phyloP scores from a whole-genome alignment of 2,329 filamentous ascomycete genomes.

The Fusarium burgessii region DNA sequence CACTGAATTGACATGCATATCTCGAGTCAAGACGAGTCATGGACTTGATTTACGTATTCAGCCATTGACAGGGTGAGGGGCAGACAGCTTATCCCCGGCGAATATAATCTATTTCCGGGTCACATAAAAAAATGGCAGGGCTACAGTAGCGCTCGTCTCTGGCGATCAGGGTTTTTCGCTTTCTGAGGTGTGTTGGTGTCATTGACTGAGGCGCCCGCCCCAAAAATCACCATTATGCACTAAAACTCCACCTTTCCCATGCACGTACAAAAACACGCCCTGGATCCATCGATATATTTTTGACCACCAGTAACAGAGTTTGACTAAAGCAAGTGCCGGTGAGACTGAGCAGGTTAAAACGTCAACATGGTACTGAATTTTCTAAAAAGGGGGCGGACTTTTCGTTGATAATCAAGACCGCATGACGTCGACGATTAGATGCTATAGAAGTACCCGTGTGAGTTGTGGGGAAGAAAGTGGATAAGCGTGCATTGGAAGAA shows the following conservation, averaged over 20 bases:
- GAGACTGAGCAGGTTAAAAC: conserved; percentile 12
- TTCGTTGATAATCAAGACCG: conserved; percentile 14
- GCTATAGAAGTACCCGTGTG: neutral
- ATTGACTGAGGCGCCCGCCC: conserved; percentile 13
- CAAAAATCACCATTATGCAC: conserved; percentile 14
- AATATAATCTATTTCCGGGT: conserved; percentile 36
- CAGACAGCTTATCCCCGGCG: conserved; percentile 31
- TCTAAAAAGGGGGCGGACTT: conserved; percentile 1
- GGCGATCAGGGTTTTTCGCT: conserved; percentile 38
- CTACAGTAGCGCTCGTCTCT: conserved; percentile 22
- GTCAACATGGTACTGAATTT: conserved; percentile 1
- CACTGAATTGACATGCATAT: neutral
- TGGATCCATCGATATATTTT: neutral
- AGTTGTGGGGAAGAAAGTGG: conserved; percentile 21
- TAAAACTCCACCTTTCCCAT: neutral
- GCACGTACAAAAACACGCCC: conserved; percentile 15
- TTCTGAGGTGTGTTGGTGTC: conserved; percentile 20
- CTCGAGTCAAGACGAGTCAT: conserved; percentile 8
- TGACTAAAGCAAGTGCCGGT: conserved; percentile 24
- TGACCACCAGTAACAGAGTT: conserved; percentile 16
- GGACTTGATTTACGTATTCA: conserved; percentile 20
- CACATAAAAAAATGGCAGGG: neutral
- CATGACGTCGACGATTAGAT: conserved; percentile 40
- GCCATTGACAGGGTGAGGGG: neutral
- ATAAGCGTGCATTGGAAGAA: conserved; percentile 4